Conservation (phyloP, 169 alveolate genomes). For the Plasmodium sp. region DNA sequence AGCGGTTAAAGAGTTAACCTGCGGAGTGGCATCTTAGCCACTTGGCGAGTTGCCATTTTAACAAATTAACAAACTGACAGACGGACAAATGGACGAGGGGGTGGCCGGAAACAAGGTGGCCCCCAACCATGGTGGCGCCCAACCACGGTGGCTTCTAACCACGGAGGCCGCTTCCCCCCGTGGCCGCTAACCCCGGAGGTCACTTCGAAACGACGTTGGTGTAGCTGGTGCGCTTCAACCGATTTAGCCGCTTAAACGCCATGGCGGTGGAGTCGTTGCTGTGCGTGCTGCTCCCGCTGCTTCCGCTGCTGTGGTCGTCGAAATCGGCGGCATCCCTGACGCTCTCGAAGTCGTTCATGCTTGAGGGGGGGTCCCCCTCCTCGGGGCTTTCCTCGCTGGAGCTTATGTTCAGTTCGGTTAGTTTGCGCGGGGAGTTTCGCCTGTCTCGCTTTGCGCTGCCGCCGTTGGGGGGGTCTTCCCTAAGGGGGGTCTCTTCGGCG, state of each 20-base stretch:
- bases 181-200: conserved; percentile 23
- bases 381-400: conserved; percentile 50
- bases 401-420: conserved; percentile 12
- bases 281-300: conserved; percentile 15
- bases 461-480: not conserved
- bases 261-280: conserved; percentile 65
- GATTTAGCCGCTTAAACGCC: conserved; percentile 33
- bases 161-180: conserved; percentile 1
- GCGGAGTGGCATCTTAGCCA: not conserved
- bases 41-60: not conserved
- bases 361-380: not conserved
- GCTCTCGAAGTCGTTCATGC: conserved; percentile 45
- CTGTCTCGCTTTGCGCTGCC: not conserved
- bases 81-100: not conserved
- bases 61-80: not conserved
- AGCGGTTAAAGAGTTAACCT: no score
- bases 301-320: not conserved
- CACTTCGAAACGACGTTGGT: conserved; percentile 54
- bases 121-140: not conserved
- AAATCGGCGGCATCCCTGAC: not conserved
- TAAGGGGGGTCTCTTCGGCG: not conserved
- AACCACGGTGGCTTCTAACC: not conserved
- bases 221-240: conserved; percentile 57
- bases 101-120: not conserved
- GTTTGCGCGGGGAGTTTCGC: not conserved